Percentiles rank a stretch among this genome's conserved stretches.
These are phyloP conservation scores for Porcisia deanei DNA, from an alignment of 208 protist genomes.

Conservation along the genomic window DNA sequence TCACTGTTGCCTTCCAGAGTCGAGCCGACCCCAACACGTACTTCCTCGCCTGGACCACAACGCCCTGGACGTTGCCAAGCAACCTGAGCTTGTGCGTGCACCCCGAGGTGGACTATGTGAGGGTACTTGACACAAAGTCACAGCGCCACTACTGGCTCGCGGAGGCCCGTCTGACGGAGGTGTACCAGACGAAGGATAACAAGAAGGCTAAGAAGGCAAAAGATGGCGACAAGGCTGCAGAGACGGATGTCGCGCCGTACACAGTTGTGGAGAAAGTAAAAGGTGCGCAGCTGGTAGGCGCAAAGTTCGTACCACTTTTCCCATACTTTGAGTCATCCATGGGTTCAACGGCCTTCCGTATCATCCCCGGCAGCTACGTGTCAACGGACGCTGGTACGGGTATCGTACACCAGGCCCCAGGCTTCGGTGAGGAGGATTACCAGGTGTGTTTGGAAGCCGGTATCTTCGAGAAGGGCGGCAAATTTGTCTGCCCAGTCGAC, in stretches of 20 bases:
- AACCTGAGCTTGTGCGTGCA: constrained; percentile 99
- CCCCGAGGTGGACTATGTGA: constrained; percentile 97
- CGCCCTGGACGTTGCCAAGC: constrained; percentile 99
- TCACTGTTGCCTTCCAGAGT: constrained; percentile 92
- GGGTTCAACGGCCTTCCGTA: constrained; percentile 85
- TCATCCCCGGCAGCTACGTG: constrained; percentile 97
- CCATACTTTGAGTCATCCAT: constrained; percentile 92
- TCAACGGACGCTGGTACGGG: constrained; percentile 98
- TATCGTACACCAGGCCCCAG: constrained; percentile 99
- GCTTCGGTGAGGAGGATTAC: constrained; percentile 99
- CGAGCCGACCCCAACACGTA: constrained; percentile 73
- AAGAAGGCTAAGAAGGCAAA: constrained; percentile 25
- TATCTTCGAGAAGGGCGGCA: constrained; percentile 91
- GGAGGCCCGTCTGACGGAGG: constrained; percentile 67
- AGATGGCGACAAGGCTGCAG: constrained; percentile 9
- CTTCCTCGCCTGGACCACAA: constrained; percentile 99
- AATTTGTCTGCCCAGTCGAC: constrained; percentile 98
- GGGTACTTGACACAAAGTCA: constrained; percentile 90
- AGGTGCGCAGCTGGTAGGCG: constrained; percentile 90
- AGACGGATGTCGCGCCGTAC: constrained; percentile 45
- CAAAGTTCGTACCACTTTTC: constrained; percentile 97
- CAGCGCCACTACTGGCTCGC: constrained; percentile 85
- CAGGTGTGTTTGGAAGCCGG: constrained; percentile 94
- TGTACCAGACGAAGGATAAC: constrained; percentile 80
- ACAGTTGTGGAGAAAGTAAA: constrained; percentile 84